phyloP scores from a whole-genome alignment of 192 early-diverging fungal genomes.

The Dispira parvispora region DNA sequence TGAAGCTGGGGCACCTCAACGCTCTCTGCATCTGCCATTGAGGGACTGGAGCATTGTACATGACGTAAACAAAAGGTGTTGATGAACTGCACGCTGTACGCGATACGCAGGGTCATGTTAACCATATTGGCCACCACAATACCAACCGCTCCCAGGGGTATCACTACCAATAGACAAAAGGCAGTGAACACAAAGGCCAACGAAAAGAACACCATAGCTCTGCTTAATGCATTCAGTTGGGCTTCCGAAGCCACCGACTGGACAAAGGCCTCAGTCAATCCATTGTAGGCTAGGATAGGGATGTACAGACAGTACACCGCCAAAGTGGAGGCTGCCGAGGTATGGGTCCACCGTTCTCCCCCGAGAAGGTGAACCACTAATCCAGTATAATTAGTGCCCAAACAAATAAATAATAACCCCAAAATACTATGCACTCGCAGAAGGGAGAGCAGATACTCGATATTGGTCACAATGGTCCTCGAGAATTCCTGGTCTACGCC shows the following conservation, averaged over 20 bases:
- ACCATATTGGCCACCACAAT: conserved; percentile 74
- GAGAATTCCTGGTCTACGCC: not conserved
- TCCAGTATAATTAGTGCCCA: conserved; percentile 67
- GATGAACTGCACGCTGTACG: conserved; percentile 51
- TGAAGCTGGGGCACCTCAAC: no score
- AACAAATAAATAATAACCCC: conserved; percentile 53
- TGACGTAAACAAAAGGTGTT: not conserved
- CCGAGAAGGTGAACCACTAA: conserved; percentile 39
- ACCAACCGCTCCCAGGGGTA: conserved; percentile 52
- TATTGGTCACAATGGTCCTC: conserved; percentile 17
- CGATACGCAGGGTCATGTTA: conserved; percentile 64
- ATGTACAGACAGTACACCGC: conserved; percentile 77
- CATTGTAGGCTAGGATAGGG: conserved; percentile 88
- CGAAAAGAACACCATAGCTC: conserved; percentile 64
- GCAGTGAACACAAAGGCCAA: conserved; percentile 43
- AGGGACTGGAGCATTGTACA: no score
- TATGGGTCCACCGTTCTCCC: conserved; percentile 33
- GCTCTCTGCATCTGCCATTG: no score
- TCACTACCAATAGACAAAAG: conserved; percentile 35
- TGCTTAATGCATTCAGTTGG: conserved; percentile 40
- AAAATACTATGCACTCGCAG: conserved; percentile 48
- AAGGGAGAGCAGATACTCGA: conserved; percentile 21
- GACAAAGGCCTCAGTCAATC: conserved; percentile 85
- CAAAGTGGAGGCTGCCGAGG: conserved; percentile 36
- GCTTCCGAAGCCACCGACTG: conserved; percentile 60